Evolutionary conservation across 2,329 filamentous ascomycete genomes (phyloP).

Genomic region (Epichloe scottii): DNA sequence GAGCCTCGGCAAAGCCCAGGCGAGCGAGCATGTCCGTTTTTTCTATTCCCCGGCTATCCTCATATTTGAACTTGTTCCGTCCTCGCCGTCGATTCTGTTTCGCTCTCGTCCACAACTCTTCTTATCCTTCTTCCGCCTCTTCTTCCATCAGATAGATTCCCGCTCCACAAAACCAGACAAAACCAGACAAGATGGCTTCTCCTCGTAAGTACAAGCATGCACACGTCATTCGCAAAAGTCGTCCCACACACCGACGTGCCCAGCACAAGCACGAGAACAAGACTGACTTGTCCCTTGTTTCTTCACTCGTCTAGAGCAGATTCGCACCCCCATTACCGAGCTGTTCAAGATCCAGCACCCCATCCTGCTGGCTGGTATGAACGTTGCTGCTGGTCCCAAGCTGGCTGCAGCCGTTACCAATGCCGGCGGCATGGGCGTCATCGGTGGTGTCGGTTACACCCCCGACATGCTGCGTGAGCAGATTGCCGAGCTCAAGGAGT

Average conservation of each 20-base stretch:
- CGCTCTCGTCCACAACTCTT: not conserved
- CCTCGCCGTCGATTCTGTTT: not conserved
- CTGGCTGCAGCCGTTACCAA: conserved; percentile 95
- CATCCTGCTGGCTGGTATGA: conserved; percentile 93
- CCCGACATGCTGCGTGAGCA: conserved; percentile 95
- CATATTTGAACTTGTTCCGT: not conserved
- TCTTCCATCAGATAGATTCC: not conserved
- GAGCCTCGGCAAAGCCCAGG: conserved; percentile 5
- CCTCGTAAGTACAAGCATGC: conserved; percentile 9
- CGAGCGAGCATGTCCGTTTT: no score
- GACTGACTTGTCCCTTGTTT: not conserved
- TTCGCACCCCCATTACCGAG: conserved; percentile 87
- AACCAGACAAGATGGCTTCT: conserved; percentile 7
- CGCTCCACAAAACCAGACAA: not conserved
- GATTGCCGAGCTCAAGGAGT: conserved; percentile 85
- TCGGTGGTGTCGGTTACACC: conserved; percentile 90
- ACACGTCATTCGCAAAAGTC: not conserved
- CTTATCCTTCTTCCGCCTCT: not conserved
- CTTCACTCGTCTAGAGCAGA: conserved; percentile 27
- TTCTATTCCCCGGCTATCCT: not conserved
- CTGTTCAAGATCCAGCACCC: conserved; percentile 97
- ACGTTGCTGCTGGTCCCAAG: conserved; percentile 93
- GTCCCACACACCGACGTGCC: not conserved
- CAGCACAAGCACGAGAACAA: not conserved
- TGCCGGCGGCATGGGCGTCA: conserved; percentile 89